Conservation (phyloP, 805 yeast genomes). For the Cyberlindnera bimundalis region DNA sequence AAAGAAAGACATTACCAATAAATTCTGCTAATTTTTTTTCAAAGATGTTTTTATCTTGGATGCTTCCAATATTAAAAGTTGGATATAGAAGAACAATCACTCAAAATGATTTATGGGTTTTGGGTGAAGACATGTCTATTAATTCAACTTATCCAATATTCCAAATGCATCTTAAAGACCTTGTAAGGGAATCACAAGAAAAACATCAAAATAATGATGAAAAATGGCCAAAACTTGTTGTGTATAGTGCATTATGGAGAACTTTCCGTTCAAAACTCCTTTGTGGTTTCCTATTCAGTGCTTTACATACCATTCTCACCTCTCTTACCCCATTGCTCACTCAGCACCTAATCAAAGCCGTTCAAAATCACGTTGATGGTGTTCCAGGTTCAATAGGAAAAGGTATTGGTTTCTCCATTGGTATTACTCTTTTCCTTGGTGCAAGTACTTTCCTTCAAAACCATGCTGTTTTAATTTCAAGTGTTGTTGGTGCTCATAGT, state of each 20-base stretch:
- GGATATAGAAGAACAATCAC: constrained; percentile 68
- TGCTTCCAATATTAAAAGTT: constrained; percentile 50
- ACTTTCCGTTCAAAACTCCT: constrained; percentile 42
- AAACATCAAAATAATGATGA: constrained; percentile 19
- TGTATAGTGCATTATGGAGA: constrained; percentile 40
- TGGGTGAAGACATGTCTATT: constrained; percentile 38
- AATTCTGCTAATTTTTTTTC: constrained; percentile 35
- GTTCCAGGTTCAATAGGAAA: constrained; percentile 35
- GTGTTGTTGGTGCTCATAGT: constrained; percentile 61
- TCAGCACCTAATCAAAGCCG: constrained; percentile 47
- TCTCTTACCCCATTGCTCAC: constrained; percentile 51
- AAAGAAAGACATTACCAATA: constrained; percentile 43
- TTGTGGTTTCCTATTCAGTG: constrained; percentile 36
- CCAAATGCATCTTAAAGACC: constrained; percentile 26
- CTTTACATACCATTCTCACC: constrained; percentile 39
- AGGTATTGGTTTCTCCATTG: constrained; percentile 76
- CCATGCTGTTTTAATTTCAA: constrained; percentile 48
- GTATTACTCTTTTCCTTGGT: constrained; percentile 45
- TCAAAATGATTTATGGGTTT: constrained; percentile 52
- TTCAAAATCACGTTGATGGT: constrained; percentile 41
- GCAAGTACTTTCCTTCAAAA: constrained; percentile 31
- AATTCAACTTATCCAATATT: constrained; percentile 37
- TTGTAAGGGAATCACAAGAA: constrained; percentile 18
- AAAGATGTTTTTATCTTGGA: constrained; percentile 58
- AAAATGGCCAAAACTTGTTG: constrained; percentile 19